A percentile compares a stretch with the other conserved stretches of the same genome.
Evolutionary conservation across 2,329 filamentous ascomycete genomes (phyloP).

Genomic region (Dactylellina drechsleri): DNA sequence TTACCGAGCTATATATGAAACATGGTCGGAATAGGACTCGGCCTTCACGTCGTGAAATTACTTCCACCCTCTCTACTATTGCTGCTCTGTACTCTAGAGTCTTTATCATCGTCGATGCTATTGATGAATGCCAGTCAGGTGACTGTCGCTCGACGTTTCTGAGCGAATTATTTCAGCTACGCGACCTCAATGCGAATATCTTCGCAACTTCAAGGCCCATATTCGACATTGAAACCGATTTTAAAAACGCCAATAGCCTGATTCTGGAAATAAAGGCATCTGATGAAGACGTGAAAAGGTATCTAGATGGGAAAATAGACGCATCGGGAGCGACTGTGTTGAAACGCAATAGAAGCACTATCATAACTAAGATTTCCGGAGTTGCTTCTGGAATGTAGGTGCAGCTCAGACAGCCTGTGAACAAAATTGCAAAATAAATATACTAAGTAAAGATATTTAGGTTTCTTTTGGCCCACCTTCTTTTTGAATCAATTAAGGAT

Average conservation of each 20-base stretch:
- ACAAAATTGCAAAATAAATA: too few species aligned
- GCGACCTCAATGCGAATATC: constrained; percentile 56
- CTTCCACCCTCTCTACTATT: not conserved
- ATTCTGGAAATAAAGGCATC: constrained; percentile 3
- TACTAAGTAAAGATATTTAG: constrained; percentile 53
- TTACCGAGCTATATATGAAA: constrained; percentile 59
- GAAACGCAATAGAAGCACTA: not conserved
- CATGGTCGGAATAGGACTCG: constrained; percentile 45
- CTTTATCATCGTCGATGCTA: constrained; percentile 39
- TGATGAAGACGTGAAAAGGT: constrained; percentile 9
- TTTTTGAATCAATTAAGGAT: constrained; percentile 61
- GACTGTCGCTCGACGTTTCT: constrained; percentile 54
- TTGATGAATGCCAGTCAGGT: constrained; percentile 44
- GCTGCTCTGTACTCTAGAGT: constrained; percentile 20
- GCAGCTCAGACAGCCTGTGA: too few species aligned
- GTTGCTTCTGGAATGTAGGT: constrained; percentile 6
- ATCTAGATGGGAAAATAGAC: constrained; percentile 8
- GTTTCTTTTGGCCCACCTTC: constrained; percentile 63
- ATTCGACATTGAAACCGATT: not conserved
- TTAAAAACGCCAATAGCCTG: not conserved
- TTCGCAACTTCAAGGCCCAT: constrained; percentile 60
- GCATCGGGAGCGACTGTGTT: not conserved
- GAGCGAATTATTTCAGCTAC: constrained; percentile 56
- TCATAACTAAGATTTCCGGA: not conserved
- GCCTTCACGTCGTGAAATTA: not conserved